Conservation (phyloP, 2,329 filamentous ascomycete genomes). For the Orbilia javanica region DNA sequence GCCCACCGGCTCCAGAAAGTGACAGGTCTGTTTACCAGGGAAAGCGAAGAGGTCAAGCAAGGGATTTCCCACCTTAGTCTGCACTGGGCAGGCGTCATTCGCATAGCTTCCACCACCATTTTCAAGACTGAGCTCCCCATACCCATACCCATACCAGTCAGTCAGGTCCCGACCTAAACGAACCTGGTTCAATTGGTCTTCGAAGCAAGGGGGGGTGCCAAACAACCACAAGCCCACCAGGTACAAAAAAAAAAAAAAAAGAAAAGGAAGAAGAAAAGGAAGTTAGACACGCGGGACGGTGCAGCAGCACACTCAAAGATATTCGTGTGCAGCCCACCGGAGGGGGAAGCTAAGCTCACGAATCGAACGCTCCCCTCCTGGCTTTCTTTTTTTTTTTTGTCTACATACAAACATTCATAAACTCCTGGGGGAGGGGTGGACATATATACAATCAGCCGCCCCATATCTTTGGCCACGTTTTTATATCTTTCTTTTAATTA, state of each 20-base stretch:
- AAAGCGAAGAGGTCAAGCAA: slow-evolving; percentile 48
- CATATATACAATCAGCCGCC: slow-evolving; percentile 22
- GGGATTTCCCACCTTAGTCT: slow-evolving; percentile 43
- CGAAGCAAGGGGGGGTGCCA: slow-evolving; percentile 33
- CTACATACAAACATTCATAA: slow-evolving; percentile 26
- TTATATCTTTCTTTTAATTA: slow-evolving; percentile 43
- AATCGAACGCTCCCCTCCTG: slow-evolving; percentile 38
- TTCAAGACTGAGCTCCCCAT: slow-evolving; percentile 50
- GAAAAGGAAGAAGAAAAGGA: neutral
- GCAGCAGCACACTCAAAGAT: slow-evolving; percentile 48
- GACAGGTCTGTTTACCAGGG: slow-evolving; percentile 49
- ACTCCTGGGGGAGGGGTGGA: slow-evolving; percentile 22
- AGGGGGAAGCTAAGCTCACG: slow-evolving; percentile 54
- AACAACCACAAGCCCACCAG: slow-evolving; percentile 29
- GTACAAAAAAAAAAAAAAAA: slow-evolving; percentile 30
- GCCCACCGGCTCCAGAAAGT: slow-evolving; percentile 26
- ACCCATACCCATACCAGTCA: slow-evolving; percentile 50
- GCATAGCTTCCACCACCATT: slow-evolving; percentile 51
- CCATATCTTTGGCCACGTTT: slow-evolving; percentile 51
- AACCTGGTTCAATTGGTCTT: slow-evolving; percentile 39
- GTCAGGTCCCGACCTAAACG: slow-evolving; percentile 30
- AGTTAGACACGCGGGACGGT: slow-evolving; percentile 42
- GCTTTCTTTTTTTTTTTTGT: slow-evolving; percentile 22
- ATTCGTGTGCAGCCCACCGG: slow-evolving; percentile 32
- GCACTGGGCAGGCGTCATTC: slow-evolving; percentile 52